These are phyloP conservation scores for Phytophthora litchii DNA, from an alignment of 352 stramenopile species.

Conservation along the genomic window DNA sequence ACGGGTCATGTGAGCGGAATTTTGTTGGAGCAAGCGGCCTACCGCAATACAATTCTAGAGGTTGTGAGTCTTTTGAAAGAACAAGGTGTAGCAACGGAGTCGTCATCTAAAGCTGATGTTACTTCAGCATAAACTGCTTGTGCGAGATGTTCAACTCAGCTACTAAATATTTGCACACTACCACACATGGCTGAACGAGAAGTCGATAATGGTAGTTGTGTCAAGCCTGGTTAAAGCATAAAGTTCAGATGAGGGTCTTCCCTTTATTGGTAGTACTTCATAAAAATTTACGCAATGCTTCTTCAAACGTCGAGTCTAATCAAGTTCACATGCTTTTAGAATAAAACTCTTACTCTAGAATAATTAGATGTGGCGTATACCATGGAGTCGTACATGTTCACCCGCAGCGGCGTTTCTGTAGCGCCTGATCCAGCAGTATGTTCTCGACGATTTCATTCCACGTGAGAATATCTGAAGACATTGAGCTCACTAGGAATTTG, in stretches of 20 bases:
- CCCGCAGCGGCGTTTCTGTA: not conserved
- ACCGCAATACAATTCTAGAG: conserved; percentile 75
- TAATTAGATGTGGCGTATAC: too few species aligned
- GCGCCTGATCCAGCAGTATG: conserved; percentile 26
- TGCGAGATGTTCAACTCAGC: not conserved
- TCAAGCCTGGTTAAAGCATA: not conserved
- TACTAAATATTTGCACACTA: not conserved
- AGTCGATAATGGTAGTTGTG: too few species aligned
- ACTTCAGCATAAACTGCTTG: conserved; percentile 5
- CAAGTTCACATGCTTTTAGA: too few species aligned
- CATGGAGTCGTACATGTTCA: too few species aligned
- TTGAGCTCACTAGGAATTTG: conserved; percentile 42
- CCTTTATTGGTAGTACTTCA: not conserved
- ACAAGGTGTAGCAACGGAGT: conserved; percentile 10
- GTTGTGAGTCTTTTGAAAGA: conserved; percentile 48
- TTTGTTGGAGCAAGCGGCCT: conserved; percentile 71
- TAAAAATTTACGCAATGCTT: too few species aligned
- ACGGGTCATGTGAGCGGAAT: conserved; percentile 83
- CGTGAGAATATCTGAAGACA: conserved; percentile 31
- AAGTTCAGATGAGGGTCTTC: not conserved
- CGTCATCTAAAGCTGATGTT: conserved; percentile 12
- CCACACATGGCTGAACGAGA: not conserved
- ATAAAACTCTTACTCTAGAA: too few species aligned
- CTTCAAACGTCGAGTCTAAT: too few species aligned
- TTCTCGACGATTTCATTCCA: conserved; percentile 46